Evolutionary conservation across 306 rosid species (phyloP), one percentile per base, ranked within the genome.

Genomic region (Cyclanthera cordifolia): DNA sequence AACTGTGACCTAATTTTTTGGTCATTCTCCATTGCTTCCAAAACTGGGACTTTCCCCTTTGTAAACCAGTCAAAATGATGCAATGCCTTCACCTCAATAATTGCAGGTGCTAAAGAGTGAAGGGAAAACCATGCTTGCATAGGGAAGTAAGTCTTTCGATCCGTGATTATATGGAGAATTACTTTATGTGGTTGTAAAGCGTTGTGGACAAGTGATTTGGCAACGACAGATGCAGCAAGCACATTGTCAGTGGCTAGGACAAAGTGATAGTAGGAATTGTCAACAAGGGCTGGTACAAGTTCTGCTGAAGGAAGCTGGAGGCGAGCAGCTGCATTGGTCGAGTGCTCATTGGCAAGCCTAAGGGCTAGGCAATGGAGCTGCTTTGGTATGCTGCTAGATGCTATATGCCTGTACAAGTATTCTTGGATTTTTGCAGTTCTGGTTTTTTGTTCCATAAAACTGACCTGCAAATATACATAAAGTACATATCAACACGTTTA

Each of bases 121-220:
- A 94, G 68, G 16, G 97, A 90, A 81, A 94, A 90, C 99, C 96
- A 94, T 30, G 99, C 99, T 71, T 94, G 99, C 99, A 94, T 94
- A 0, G 99, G 96, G 74, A 81, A 90, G 53, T 86, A 94, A 45
- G 99, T 90, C 86, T 94, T 94, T 67, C 80, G 76, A 46, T 90
- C 99, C 10, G 99, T 94, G 58, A 94, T 94, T 54, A 94, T 83
- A 73, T 94, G 99, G 63, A 94, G 85, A 74, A 90, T 89, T 76
- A 90, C 86, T 56, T 66, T 79, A 23, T 77, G 83, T 19, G 97
- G 91, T 15, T 72, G 73, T 82, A 94, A 73, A 16, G 91, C 82
- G 74, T 88, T 94, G 46, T 69, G 88, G 46, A 94, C 96, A 6
- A 94, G 90, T 1, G 99, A 94, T 25, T 75, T 72, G 28, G 99